Evolutionary conservation across 164 flowering plant species (phyloP).

Genomic region (Umbilicus rupestris): DNA sequence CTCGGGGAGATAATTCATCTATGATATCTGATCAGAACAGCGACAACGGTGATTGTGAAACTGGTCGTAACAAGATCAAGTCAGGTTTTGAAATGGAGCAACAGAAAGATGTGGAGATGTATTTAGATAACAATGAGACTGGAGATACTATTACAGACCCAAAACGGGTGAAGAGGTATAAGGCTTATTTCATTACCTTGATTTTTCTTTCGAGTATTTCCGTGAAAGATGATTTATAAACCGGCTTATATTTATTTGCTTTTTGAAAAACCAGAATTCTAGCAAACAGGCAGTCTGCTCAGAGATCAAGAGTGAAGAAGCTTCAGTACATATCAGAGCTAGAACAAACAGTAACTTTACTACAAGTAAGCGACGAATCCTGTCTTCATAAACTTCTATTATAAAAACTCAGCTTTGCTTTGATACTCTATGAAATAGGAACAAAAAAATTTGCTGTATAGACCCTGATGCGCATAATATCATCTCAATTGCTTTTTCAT

Average conservation of each 20-base stretch:
- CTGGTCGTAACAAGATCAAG: background rate
- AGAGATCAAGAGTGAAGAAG: conserved; percentile 76
- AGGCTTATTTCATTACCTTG: too few relatives aligned
- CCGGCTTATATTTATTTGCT: background rate
- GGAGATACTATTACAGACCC: conserved; percentile 36
- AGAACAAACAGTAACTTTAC: conserved; percentile 62
- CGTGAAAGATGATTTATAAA: background rate
- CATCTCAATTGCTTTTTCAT: too few relatives aligned
- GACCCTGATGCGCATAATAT: too few relatives aligned
- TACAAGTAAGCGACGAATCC: conserved; percentile 55
- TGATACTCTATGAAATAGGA: too few relatives aligned
- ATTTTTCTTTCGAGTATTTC: too few relatives aligned
- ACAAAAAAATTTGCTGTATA: too few relatives aligned
- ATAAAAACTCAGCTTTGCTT: background rate
- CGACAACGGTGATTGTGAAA: conserved; percentile 36
- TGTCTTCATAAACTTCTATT: background rate
- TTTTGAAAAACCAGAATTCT: conserved; percentile 34
- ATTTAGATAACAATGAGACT: conserved; percentile 19
- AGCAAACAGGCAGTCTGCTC: conserved; percentile 81
- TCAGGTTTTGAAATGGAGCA: background rate
- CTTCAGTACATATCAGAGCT: conserved; percentile 79
- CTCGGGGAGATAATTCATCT: conserved; percentile 27
- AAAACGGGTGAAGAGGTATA: conserved; percentile 70
- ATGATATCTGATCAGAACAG: conserved; percentile 64
- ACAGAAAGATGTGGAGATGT: conserved; percentile 1